These are phyloP conservation scores for Arthrobotrys iridis DNA, from an alignment of 2,329 filamentous ascomycete genomes.

Conservation along the genomic window DNA sequence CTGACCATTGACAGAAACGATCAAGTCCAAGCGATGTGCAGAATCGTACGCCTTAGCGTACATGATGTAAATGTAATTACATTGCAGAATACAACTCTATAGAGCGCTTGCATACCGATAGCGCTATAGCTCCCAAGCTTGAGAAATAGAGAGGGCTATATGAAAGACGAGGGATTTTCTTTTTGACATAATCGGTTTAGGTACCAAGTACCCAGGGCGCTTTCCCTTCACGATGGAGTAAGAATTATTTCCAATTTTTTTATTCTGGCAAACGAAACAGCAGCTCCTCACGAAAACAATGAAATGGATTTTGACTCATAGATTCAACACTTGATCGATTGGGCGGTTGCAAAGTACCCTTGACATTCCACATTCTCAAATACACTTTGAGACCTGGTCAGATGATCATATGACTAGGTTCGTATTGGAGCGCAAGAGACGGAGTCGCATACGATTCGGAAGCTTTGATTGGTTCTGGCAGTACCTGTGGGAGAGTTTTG, in stretches of 20 bases:
- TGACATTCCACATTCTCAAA: neutral
- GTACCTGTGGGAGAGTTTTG: neutral
- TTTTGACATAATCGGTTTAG: too few species aligned
- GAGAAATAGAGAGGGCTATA: too few species aligned
- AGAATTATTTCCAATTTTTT: too few species aligned
- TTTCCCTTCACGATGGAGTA: too few species aligned
- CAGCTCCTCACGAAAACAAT: too few species aligned
- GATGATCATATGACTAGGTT: slow-evolving; percentile 46
- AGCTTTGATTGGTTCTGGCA: slow-evolving; percentile 24
- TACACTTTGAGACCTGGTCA: slow-evolving; percentile 19
- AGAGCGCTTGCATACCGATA: slow-evolving; percentile 8
- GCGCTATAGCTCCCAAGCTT: neutral
- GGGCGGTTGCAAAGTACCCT: neutral
- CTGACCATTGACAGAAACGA: slow-evolving; percentile 45
- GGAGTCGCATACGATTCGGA: slow-evolving; percentile 9
- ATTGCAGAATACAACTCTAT: slow-evolving; percentile 20
- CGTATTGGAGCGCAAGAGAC: neutral
- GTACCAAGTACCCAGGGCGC: too few species aligned
- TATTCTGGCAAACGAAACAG: too few species aligned
- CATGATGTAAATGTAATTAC: slow-evolving; percentile 29
- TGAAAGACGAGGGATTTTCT: too few species aligned
- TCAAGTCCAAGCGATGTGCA: slow-evolving; percentile 46
- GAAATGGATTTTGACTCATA: neutral
- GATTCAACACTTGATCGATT: neutral
- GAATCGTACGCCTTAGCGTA: slow-evolving; percentile 29